Evolutionary conservation across 2,329 filamentous ascomycete genomes (phyloP).

Genomic region (Stachybotrys chartarum): DNA sequence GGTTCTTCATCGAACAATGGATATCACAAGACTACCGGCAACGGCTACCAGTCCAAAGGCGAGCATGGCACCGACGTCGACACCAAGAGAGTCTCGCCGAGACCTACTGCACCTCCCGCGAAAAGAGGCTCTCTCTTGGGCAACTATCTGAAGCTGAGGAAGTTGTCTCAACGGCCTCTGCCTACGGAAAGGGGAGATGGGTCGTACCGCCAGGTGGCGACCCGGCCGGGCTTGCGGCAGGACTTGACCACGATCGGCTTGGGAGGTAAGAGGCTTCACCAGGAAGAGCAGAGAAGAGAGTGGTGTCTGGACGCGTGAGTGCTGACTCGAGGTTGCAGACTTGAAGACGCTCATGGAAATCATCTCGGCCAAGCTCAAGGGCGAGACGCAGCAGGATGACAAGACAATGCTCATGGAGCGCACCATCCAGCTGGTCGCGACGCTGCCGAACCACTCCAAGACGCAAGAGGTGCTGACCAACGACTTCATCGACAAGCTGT

Average conservation of each 20-base stretch:
- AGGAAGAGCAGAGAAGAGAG: neutral
- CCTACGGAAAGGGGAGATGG: constrained; percentile 58
- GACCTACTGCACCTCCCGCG: neutral
- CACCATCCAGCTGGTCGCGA: constrained; percentile 62
- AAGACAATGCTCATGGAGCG: constrained; percentile 73
- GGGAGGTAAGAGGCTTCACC: constrained; percentile 7
- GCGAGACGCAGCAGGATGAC: constrained; percentile 59
- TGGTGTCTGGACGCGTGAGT: too few relatives aligned
- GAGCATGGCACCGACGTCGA: constrained; percentile 7
- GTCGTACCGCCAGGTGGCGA: constrained; percentile 42
- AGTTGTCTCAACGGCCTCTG: constrained; percentile 52
- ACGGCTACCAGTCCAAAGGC: constrained; percentile 8
- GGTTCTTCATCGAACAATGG: constrained; percentile 14
- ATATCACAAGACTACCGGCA: constrained; percentile 6
- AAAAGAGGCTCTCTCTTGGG: constrained; percentile 16
- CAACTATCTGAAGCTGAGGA: constrained; percentile 23
- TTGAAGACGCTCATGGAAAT: constrained; percentile 55
- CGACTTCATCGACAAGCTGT: constrained; percentile 60
- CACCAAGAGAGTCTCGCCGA: neutral
- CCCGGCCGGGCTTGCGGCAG: constrained; percentile 28
- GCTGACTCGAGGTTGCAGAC: constrained; percentile 34
- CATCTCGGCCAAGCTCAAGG: constrained; percentile 55
- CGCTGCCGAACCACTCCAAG: constrained; percentile 55
- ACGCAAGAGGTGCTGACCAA: constrained; percentile 58
- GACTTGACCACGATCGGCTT: constrained; percentile 13